Evolutionary conservation across 441 rosid genomes (phyloP).

Genomic region (Brassica hybrid): DNA sequence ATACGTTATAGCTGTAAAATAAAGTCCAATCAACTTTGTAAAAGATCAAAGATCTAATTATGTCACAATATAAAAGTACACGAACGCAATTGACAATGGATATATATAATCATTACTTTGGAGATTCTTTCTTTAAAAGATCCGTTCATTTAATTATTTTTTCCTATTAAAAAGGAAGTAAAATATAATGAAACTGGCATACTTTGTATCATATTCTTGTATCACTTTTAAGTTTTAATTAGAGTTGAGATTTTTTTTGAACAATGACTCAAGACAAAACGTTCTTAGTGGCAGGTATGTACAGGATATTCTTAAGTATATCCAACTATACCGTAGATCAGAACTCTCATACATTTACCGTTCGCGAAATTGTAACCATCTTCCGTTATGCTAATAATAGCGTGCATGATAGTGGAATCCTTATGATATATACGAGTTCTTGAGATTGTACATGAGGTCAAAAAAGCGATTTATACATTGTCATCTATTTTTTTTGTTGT

Average conservation of each 20-base stretch:
- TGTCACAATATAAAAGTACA: conserved; percentile 6
- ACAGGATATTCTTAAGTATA: conserved; percentile 31
- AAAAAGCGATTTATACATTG: neutral
- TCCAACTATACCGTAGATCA: conserved; percentile 23
- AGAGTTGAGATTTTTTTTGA: conserved; percentile 31
- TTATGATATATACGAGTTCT: neutral
- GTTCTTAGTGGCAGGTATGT: conserved; percentile 10
- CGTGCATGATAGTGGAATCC: no score
- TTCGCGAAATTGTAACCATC: neutral
- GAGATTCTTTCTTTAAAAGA: conserved; percentile 4
- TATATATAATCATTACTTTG: conserved; percentile 4
- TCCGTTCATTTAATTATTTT: neutral
- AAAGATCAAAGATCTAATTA: conserved; percentile 13
- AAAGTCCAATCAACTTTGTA: conserved; percentile 17
- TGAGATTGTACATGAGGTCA: neutral
- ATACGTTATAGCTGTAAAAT: neutral
- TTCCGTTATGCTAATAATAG: neutral
- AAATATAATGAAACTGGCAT: neutral
- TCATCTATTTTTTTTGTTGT: no score
- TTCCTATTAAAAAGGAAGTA: neutral
- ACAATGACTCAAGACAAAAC: conserved; percentile 23
- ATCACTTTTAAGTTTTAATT: conserved; percentile 30
- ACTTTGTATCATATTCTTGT: conserved; percentile 36
- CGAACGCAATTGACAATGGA: no score
- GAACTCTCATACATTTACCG: neutral